Conservation (phyloP, 495 filamentous ascomycete species). For the Xylaria grammica region DNA sequence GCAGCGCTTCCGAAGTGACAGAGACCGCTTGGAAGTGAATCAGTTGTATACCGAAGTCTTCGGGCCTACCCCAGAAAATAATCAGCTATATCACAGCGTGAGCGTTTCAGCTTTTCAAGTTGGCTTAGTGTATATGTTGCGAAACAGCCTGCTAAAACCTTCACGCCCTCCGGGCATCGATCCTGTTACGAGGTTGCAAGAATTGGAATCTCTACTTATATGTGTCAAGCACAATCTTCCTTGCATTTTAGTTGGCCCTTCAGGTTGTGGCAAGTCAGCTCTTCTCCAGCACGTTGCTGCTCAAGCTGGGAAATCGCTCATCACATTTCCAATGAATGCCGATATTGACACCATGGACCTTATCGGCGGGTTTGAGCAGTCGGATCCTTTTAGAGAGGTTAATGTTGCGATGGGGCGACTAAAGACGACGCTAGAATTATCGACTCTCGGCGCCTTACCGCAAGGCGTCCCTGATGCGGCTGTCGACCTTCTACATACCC, state of each 20-base stretch:
- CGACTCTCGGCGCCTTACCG: constrained; percentile 57
- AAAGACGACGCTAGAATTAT: constrained; percentile 55
- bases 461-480: constrained; percentile 47
- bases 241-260: constrained; percentile 83
- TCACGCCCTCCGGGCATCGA: constrained; percentile 60
- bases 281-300: constrained; percentile 81
- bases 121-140: constrained; percentile 71
- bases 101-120: constrained; percentile 65
- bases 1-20: constrained; percentile 80
- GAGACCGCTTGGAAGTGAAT: constrained; percentile 67
- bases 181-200: constrained; percentile 62
- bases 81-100: constrained; percentile 69
- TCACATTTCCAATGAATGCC: constrained; percentile 82
- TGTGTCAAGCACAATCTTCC: constrained; percentile 87
- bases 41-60: constrained; percentile 62
- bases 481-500: constrained; percentile 47
- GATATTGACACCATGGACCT: constrained; percentile 97
- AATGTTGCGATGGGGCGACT: constrained; percentile 62
- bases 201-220: constrained; percentile 84
- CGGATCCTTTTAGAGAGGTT: constrained; percentile 74
- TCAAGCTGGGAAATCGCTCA: constrained; percentile 70
- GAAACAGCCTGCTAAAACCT: constrained; percentile 63
- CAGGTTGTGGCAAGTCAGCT: constrained; percentile 85
- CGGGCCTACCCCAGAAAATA: constrained; percentile 44
- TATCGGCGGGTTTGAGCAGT: constrained; percentile 95